Evolutionary conservation across 23 red algal species (phyloP), one percentile per base, ranked within the genome.

Genomic region (Pyropia yezoensis): DNA sequence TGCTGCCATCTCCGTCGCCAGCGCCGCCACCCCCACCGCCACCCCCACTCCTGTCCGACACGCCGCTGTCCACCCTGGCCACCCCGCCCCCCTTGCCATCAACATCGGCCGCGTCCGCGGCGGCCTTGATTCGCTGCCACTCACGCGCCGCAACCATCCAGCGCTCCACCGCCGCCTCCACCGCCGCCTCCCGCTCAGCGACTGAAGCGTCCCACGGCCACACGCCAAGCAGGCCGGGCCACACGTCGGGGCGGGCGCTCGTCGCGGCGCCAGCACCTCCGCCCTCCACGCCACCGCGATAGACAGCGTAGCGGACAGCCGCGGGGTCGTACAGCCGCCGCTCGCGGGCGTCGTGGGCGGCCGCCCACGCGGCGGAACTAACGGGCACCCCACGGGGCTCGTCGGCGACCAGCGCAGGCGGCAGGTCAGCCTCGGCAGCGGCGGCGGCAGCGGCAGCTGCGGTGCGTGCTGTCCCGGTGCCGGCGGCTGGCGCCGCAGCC

Each of bases 221-320:
- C 27, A 87, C 83, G 11, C 81, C 90, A 15, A 88, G 58, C 5
- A 95, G 33, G 56, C 76, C 87, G 1, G 80, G 80, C 89, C 89
- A 95, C 15, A 83, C 52, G 29, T 22, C 61, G 27, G 33, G 47
- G n/a, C 90, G 82, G 12, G 65, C 69, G 39, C 39, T 47, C 39
- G 11, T 8, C 39, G 39, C 39, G 39, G 39, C 39, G 11, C 6
- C 39, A 0, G 39, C 39, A 47, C 39, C 39, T 1, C 66, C 69
- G 21, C 32, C 19, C 18, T 87, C 90, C n/a, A 95, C 70, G 65
- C 90, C 90, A 28, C 90, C 90, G 54, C 70, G 76, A 54, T 88
- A 95, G 15, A 95, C 69, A 25, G 80, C 90, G 51, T 63, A 76
- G 27, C 57, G 68, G 28, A 88, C 33, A 13, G 83, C 88, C 27